Evolutionary conservation across 2,329 filamentous ascomycete genomes (phyloP).

Genomic region (Ascochyta pisi): DNA sequence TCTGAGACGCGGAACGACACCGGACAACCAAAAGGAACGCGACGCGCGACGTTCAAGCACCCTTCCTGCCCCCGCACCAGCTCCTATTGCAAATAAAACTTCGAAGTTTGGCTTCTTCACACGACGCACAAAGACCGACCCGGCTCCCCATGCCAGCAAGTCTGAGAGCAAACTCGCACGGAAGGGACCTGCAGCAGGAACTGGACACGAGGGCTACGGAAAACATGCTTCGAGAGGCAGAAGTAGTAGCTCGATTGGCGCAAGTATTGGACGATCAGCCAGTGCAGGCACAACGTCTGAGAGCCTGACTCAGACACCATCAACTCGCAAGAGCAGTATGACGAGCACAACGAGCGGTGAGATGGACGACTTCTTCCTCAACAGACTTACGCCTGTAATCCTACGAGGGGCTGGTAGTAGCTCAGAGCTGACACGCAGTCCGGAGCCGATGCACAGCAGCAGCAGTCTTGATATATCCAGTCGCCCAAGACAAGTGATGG

Average conservation of each 20-base stretch:
- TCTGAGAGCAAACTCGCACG: slow-evolving; percentile 62
- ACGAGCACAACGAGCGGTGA: slow-evolving; percentile 52
- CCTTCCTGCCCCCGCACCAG: slow-evolving; percentile 54
- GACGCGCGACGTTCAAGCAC: slow-evolving; percentile 43
- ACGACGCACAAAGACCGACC: slow-evolving; percentile 70
- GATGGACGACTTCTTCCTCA: slow-evolving; percentile 56
- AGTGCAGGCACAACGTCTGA: slow-evolving; percentile 52
- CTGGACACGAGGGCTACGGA: slow-evolving; percentile 88
- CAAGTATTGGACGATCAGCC: slow-evolving; percentile 55
- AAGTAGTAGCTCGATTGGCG: slow-evolving; percentile 65
- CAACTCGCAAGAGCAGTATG: slow-evolving; percentile 53
- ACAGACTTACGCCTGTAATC: slow-evolving; percentile 53
- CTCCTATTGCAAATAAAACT: slow-evolving; percentile 62
- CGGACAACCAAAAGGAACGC: slow-evolving; percentile 49
- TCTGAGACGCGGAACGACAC: slow-evolving; percentile 44
- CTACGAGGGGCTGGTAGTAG: slow-evolving; percentile 54
- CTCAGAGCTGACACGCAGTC: slow-evolving; percentile 43
- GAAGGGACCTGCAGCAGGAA: slow-evolving; percentile 89
- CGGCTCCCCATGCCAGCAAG: slow-evolving; percentile 61
- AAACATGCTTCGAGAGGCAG: slow-evolving; percentile 69
- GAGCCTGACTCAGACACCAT: slow-evolving; percentile 43
- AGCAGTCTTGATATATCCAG: slow-evolving; percentile 43
- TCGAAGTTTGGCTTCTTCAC: slow-evolving; percentile 80
- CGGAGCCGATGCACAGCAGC: slow-evolving; percentile 45
- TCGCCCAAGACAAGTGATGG: slow-evolving; percentile 21